Percentiles rank a stretch among this genome's conserved stretches.
Conservation (phyloP, 441 rosid genomes). For the Adansonia rubrostipa region DNA sequence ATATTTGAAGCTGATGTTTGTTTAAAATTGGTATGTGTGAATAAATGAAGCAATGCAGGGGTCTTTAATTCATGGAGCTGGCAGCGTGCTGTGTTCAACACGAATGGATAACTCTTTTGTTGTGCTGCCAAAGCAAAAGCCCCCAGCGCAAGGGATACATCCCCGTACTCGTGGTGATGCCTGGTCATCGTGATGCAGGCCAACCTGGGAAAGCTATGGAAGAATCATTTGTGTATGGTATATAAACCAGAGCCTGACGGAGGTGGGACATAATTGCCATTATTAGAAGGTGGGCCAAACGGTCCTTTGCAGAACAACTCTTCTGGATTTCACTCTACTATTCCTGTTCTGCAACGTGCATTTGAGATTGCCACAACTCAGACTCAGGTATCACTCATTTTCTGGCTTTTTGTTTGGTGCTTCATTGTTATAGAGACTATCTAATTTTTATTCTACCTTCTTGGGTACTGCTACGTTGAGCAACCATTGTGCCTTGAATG, state of each 20-base stretch:
- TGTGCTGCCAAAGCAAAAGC: slow-evolving; percentile 77
- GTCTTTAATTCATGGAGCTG: slow-evolving; percentile 68
- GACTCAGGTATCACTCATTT: slow-evolving; percentile 63
- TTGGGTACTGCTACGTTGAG: slow-evolving; percentile 66
- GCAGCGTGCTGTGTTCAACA: slow-evolving; percentile 72
- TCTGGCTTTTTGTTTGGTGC: slow-evolving; percentile 6
- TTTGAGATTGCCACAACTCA: slow-evolving; percentile 88
- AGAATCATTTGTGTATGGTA: slow-evolving; percentile 89
- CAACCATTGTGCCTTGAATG: slow-evolving; percentile 96
- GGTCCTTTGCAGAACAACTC: slow-evolving; percentile 66
- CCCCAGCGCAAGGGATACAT: slow-evolving; percentile 66
- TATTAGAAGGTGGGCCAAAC: slow-evolving; percentile 60
- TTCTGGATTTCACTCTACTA: slow-evolving; percentile 76
- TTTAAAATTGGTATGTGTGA: slow-evolving; percentile 11
- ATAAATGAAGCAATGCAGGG: slow-evolving; percentile 63
- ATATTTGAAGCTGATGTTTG: background rate
- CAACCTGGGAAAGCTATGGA: slow-evolving; percentile 87
- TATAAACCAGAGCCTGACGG: slow-evolving; percentile 84
- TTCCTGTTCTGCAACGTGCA: slow-evolving; percentile 74
- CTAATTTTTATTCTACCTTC: slow-evolving; percentile 5
- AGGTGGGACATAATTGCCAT: slow-evolving; percentile 49
- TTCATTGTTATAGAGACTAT: background rate
- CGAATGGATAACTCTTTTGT: slow-evolving; percentile 94
- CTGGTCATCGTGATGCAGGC: slow-evolving; percentile 56
- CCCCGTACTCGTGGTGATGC: slow-evolving; percentile 65